These are phyloP conservation scores for Omphalotus guepiniiformis DNA, from an alignment of 768 basidiomycete genomes.

Conservation along the genomic window DNA sequence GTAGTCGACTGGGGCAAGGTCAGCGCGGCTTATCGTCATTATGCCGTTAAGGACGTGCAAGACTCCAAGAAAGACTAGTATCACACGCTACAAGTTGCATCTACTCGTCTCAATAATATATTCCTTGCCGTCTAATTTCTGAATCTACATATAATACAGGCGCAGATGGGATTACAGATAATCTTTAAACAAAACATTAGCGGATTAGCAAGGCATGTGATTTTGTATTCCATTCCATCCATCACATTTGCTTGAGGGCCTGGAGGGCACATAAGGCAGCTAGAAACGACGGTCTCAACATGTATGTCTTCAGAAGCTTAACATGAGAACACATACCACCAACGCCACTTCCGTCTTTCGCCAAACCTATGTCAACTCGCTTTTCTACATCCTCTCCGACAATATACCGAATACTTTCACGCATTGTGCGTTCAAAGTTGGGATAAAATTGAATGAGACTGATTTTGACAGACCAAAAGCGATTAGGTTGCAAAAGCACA, in stretches of 20 bases:
- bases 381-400: slow-evolving; percentile 81
- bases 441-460: slow-evolving; percentile 94
- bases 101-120: too few species aligned
- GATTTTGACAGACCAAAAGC: not conserved
- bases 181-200: too few species aligned
- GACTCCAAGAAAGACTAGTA: too few species aligned
- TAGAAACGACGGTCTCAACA: slow-evolving; percentile 23
- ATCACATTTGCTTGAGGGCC: slow-evolving; percentile 55
- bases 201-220: too few species aligned
- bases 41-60: not conserved
- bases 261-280: slow-evolving; percentile 87
- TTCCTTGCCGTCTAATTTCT: too few species aligned
- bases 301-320: too few species aligned
- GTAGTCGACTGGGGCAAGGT: slow-evolving; percentile 77
- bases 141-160: too few species aligned
- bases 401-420: slow-evolving; percentile 67
- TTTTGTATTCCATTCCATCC: not conserved
- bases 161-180: too few species aligned
- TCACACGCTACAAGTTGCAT: too few species aligned
- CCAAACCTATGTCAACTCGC: slow-evolving; percentile 81
- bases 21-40: slow-evolving; percentile 29
- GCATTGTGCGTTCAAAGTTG: slow-evolving; percentile 68
- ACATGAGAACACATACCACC: slow-evolving; percentile 67
- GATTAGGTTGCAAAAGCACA: not conserved
- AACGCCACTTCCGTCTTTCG: slow-evolving; percentile 96